Evolutionary conservation across 306 rosid species (phyloP).

Genomic region (Cucurbita ficifolia): DNA sequence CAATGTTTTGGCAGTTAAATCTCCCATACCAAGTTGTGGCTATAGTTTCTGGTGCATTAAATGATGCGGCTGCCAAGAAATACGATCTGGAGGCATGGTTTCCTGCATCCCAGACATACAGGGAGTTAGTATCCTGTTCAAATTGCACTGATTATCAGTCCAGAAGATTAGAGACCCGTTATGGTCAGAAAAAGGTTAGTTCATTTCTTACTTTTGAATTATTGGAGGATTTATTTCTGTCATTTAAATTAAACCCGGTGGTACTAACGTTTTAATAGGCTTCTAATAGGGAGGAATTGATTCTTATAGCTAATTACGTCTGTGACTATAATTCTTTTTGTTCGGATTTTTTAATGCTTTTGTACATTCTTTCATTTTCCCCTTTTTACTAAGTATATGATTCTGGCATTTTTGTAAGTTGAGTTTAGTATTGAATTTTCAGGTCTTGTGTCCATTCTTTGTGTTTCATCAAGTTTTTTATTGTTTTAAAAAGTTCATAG

Average conservation of each 20-base stretch:
- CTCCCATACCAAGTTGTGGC: conserved; percentile 79
- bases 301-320: neutral
- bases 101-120: conserved; percentile 74
- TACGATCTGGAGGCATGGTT: conserved; percentile 94
- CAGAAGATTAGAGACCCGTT: conserved; percentile 78
- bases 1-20: conserved; percentile 35
- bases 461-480: neutral
- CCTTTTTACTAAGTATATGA: neutral
- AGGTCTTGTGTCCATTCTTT: neutral
- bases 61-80: conserved; percentile 97
- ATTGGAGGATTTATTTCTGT: neutral
- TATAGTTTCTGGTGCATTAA: conserved; percentile 91
- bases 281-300: neutral
- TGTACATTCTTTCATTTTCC: neutral
- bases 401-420: neutral
- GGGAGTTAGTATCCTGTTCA: conserved; percentile 89
- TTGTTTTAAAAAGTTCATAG: too few species aligned
- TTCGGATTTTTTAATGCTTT: too few species aligned
- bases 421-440: neutral
- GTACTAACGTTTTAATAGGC: neutral
- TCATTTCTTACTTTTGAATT: neutral
- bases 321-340: neutral
- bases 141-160: conserved; percentile 95
- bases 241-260: neutral
- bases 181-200: conserved; percentile 82